These are phyloP conservation scores for Teratosphaeriaceae sp. DNA, from an alignment of 2,329 filamentous ascomycete genomes.

Conservation along the genomic window DNA sequence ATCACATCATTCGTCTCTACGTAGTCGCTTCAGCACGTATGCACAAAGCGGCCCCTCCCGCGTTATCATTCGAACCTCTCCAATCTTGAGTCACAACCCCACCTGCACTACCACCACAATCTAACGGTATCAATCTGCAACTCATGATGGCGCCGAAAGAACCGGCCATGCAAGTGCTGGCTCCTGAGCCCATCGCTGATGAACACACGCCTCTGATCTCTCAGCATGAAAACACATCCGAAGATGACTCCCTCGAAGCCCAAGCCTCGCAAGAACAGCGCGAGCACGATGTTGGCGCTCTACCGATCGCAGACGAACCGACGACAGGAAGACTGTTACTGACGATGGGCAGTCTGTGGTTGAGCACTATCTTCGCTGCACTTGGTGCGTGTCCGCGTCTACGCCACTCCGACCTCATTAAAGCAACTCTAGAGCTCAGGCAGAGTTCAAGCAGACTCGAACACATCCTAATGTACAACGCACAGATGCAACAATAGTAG, in stretches of 20 bases:
- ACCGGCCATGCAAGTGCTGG: conserved; percentile 7
- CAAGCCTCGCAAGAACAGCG: conserved; percentile 27
- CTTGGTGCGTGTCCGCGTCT: conserved; percentile 33
- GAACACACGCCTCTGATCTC: conserved; percentile 8
- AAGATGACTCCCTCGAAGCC: conserved; percentile 15
- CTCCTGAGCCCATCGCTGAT: conserved; percentile 10
- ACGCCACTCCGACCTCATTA: too few species aligned
- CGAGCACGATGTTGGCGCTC: conserved; percentile 23
- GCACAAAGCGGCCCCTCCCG: too few species aligned
- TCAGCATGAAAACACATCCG: conserved; percentile 3
- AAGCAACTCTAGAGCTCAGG: too few species aligned
- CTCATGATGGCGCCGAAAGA: conserved; percentile 4
- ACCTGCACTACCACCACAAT: too few species aligned
- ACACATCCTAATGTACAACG: too few species aligned
- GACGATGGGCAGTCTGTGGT: conserved; percentile 46
- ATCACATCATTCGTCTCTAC: too few species aligned
- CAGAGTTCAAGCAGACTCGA: too few species aligned
- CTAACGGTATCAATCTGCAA: neutral
- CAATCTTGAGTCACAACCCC: too few species aligned
- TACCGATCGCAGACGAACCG: conserved; percentile 36
- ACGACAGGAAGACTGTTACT: conserved; percentile 41
- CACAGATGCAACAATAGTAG: conserved; percentile 76
- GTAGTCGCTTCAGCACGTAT: too few species aligned
- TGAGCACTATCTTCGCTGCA: conserved; percentile 51
- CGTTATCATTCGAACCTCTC: too few species aligned